Evolutionary conservation across 768 basidiomycete species (phyloP), one percentile per base, ranked within the genome.

Genomic region (Collybiopsis luxurians): DNA sequence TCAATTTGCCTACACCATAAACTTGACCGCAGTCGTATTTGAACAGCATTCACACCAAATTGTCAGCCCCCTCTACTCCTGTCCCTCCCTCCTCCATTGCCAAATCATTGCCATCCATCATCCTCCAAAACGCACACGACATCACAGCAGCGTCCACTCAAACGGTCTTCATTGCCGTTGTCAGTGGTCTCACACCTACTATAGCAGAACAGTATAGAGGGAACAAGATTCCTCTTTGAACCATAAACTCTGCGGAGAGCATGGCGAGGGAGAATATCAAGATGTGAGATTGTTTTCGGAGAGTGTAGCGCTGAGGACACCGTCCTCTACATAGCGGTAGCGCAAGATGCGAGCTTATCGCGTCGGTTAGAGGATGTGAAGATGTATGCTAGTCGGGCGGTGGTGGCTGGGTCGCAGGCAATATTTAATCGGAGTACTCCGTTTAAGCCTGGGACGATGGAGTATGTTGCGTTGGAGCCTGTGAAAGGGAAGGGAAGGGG

Each of bases 11-110:
- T 59, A 67, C 46, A 60, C 36, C 21, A 17, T 31, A 15, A 36
- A 7, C 23, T 21, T 56, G 46, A 56, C 46, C 21, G 66, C 52
- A 56, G 66, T 40, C 53, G 68, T 63, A 36, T 85, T 92, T 59
- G 82, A 84, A 58, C 85, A 80, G 40, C 75, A 81, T 55, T 89
- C 89, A 0, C 91, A 92, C 61, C 76, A 72, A 26, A 75, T 70
- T 36, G 89, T 77, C 39, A 91, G 81, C 3, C 75, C 92, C 42
- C 71, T 73, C 44, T 93, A 92, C 67, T 68, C 81, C 2, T 71
- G 74, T 38, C 75, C 79, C 34, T 75, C 86, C 5, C 52, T 59
- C 4, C 69, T 92, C 46, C 86, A 90, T 52, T 75, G 78, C 0
- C 70, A 72, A 50, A 72, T 85, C 66, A 76, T 73, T 65, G 75